These are phyloP conservation scores for Kodamaea fungicola DNA, from an alignment of 1,139 yeast species.

Conservation along the genomic window DNA sequence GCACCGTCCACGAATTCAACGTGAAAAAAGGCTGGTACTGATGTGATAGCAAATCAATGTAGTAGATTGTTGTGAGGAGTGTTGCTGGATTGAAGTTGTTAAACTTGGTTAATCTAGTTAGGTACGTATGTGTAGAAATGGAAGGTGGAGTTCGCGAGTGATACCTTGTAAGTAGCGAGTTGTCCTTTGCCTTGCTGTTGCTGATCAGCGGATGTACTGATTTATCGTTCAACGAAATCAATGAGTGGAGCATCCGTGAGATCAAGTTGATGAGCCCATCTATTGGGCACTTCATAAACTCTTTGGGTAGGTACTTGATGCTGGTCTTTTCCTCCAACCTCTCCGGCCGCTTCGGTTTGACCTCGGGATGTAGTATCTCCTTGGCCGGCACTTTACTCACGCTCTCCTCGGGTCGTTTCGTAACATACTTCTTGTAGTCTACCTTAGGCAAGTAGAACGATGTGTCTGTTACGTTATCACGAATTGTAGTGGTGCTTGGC, in stretches of 20 bases:
- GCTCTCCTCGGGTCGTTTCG: neutral
- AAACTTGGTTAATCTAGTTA: constrained; percentile 74
- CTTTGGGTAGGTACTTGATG: constrained; percentile 41
- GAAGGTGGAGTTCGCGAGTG: constrained; percentile 92
- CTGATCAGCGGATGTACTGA: constrained; percentile 37
- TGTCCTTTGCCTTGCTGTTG: constrained; percentile 19
- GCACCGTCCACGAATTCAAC: constrained; percentile 87
- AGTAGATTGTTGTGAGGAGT: constrained; percentile 75
- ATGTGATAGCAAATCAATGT: constrained; percentile 78
- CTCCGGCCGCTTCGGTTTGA: neutral
- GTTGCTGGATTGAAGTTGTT: constrained; percentile 84
- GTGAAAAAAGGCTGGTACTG: constrained; percentile 76
- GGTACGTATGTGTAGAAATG: constrained; percentile 75
- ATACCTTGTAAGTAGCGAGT: constrained; percentile 66
- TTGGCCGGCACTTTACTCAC: neutral
- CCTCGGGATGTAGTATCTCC: neutral
- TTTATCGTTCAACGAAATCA: constrained; percentile 66
- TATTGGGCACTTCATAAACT: constrained; percentile 65
- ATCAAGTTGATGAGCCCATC: constrained; percentile 69
- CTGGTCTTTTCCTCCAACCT: neutral
- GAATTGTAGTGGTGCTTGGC: constrained; percentile 4
- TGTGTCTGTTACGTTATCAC: constrained; percentile 4
- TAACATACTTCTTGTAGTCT: neutral
- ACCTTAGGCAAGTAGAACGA: constrained; percentile 6
- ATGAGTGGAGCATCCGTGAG: constrained; percentile 73